Evolutionary conservation across 495 filamentous ascomycete genomes (phyloP).

Genomic region (Podospora tetraspora): DNA sequence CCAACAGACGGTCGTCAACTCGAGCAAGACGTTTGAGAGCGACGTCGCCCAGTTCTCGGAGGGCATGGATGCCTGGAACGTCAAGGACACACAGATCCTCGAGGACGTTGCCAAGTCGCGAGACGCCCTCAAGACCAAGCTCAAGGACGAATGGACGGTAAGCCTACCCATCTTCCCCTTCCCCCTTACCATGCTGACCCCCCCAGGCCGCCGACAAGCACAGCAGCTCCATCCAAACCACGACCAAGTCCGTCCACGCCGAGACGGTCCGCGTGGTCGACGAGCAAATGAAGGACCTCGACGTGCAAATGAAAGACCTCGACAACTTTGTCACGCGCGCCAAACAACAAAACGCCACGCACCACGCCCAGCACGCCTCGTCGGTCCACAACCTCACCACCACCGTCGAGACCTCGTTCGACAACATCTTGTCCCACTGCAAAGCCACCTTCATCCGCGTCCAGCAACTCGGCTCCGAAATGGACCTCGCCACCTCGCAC

Average conservation of each 20-base stretch:
- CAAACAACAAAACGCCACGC: slow-evolving; percentile 69
- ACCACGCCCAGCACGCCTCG: slow-evolving; percentile 58
- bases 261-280: slow-evolving; percentile 87
- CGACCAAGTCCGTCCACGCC: slow-evolving; percentile 84
- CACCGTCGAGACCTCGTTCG: slow-evolving; percentile 65
- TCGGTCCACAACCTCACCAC: slow-evolving; percentile 57
- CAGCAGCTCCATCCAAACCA: slow-evolving; percentile 69
- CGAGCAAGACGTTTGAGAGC: slow-evolving; percentile 57
- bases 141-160: slow-evolving; percentile 87
- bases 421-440: slow-evolving; percentile 60
- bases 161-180: slow-evolving; percentile 24
- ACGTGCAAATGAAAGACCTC: slow-evolving; percentile 76
- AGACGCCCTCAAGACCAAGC: slow-evolving; percentile 69
- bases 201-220: slow-evolving; percentile 67
- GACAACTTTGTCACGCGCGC: slow-evolving; percentile 88
- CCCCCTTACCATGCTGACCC: slow-evolving; percentile 23
- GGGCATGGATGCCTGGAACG: slow-evolving; percentile 70
- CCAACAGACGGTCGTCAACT: slow-evolving; percentile 55
- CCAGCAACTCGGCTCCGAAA: slow-evolving; percentile 56
- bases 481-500: slow-evolving; percentile 47
- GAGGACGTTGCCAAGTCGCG: slow-evolving; percentile 64
- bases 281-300: slow-evolving; percentile 80
- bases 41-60: slow-evolving; percentile 59
- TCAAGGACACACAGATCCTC: slow-evolving; percentile 61
- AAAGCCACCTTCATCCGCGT: slow-evolving; percentile 56